Percentiles rank a stretch among this genome's conserved stretches.
Conservation (phyloP, 169 alveolate species). For the Plasmodium gaboni region DNA sequence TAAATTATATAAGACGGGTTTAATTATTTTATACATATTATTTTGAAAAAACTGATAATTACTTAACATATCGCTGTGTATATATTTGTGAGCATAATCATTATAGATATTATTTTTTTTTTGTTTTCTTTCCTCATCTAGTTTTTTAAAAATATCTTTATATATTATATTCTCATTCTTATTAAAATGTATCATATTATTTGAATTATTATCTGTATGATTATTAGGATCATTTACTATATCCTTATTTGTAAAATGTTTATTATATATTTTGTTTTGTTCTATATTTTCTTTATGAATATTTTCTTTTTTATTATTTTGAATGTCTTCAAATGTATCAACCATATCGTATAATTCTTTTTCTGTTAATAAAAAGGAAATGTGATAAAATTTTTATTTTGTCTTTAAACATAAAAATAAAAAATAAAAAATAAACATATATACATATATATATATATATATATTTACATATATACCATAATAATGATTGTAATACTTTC, state of each 20-base stretch:
- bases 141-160: slow-evolving; percentile 18
- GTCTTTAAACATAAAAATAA: background rate
- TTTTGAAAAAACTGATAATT: slow-evolving; percentile 18
- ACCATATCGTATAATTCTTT: slow-evolving; percentile 35
- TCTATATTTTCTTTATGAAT: background rate
- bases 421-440: too few species aligned
- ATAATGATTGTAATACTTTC: slow-evolving; percentile 17
- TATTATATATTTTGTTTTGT: background rate
- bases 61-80: slow-evolving; percentile 28
- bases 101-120: slow-evolving; percentile 28
- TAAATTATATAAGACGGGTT: slow-evolving; percentile 20
- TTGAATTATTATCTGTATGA: background rate
- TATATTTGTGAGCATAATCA: slow-evolving; percentile 27
- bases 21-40: slow-evolving; percentile 33
- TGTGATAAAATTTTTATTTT: background rate
- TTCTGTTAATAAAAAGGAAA: slow-evolving; percentile 15
- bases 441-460: too few species aligned
- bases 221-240: background rate
- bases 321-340: slow-evolving; percentile 24
- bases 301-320: slow-evolving; percentile 2
- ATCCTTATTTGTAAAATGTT: background rate
- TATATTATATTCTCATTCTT: slow-evolving; percentile 4
- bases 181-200: too few species aligned
- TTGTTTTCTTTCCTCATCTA: slow-evolving; percentile 32
- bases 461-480: slow-evolving; percentile 22